Percentiles rank a stretch among this genome's conserved stretches.
These are phyloP conservation scores for Lipomyces yarrowii DNA, from an alignment of 1,139 yeast genomes.

Conservation along the genomic window DNA sequence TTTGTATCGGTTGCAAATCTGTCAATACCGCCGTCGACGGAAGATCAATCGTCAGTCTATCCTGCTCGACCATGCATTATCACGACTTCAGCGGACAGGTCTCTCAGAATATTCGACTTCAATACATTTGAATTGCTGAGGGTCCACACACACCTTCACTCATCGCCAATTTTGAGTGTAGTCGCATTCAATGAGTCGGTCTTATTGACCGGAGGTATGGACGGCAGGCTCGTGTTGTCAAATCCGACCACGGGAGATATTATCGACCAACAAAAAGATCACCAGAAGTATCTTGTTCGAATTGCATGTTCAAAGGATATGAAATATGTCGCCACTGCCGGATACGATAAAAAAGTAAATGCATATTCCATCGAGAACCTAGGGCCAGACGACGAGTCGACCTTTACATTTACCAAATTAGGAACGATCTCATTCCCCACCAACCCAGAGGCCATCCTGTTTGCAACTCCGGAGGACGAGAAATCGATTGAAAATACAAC, in stretches of 20 bases:
- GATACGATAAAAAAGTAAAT: conserved; percentile 58
- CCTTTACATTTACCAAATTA: conserved; percentile 46
- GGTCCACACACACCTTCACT: conserved; percentile 33
- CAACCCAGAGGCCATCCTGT: conserved; percentile 46
- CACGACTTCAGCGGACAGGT: conserved; percentile 36
- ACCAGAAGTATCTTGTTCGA: conserved; percentile 49
- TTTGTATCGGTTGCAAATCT: conserved; percentile 29
- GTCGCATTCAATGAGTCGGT: conserved; percentile 29
- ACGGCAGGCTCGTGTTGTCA: conserved; percentile 36
- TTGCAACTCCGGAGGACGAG: conserved; percentile 50
- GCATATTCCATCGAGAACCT: conserved; percentile 19
- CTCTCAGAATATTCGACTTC: conserved; percentile 33
- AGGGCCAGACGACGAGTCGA: conserved; percentile 1
- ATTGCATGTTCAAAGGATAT: conserved; percentile 42
- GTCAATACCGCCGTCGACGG: conserved; percentile 17
- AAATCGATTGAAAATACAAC: conserved; percentile 33
- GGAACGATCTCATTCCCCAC: conserved; percentile 32
- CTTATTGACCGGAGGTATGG: conserved; percentile 43
- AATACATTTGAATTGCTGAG: conserved; percentile 31
- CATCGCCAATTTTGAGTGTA: conserved; percentile 32
- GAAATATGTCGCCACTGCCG: conserved; percentile 55
- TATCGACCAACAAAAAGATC: conserved; percentile 41
- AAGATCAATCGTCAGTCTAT: conserved; percentile 18
- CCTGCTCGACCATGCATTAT: conserved; percentile 26
- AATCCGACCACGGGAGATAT: conserved; percentile 28